A percentile compares a stretch with the other conserved stretches of the same genome.
Evolutionary conservation across 108 stramenopile species (phyloP).

Genomic region (Nitzschia sp.): DNA sequence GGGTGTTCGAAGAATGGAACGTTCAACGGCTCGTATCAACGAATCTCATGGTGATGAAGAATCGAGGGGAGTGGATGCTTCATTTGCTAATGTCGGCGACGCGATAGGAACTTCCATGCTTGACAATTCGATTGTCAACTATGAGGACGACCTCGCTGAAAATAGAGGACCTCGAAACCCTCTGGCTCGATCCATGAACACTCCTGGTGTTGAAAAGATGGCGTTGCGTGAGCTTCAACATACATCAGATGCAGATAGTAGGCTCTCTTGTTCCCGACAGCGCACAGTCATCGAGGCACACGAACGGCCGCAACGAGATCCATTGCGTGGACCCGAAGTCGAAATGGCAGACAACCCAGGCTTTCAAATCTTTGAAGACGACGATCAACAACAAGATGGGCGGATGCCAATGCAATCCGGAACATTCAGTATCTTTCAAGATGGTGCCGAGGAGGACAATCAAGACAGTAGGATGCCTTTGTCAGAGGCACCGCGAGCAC

Average conservation of each 20-base stretch:
- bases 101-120: constrained; percentile 3
- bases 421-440: constrained; percentile 22
- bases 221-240: constrained; percentile 12
- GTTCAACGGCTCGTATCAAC: constrained; percentile 3
- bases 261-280: constrained; percentile 1
- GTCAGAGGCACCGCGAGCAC: neutral
- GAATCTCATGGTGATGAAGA: constrained; percentile 14
- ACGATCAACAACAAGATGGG: neutral
- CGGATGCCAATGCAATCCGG: neutral
- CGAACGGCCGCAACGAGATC: neutral
- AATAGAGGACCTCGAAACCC: constrained; percentile 29
- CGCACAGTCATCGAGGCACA: neutral
- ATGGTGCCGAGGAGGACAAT: constrained; percentile 1
- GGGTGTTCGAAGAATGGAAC: constrained; percentile 15
- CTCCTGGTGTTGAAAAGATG: constrained; percentile 17
- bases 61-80: neutral
- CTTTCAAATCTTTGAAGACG: constrained; percentile 13
- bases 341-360: neutral
- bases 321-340: neutral
- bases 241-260: neutral
- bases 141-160: constrained; percentile 13
- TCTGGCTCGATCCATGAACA: constrained; percentile 12
- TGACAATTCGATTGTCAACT: constrained; percentile 31
- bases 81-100: constrained; percentile 29
- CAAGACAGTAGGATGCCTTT: neutral